phyloP scores from a whole-genome alignment of 148 eudicot genomes.

The Oxyria digyna region DNA sequence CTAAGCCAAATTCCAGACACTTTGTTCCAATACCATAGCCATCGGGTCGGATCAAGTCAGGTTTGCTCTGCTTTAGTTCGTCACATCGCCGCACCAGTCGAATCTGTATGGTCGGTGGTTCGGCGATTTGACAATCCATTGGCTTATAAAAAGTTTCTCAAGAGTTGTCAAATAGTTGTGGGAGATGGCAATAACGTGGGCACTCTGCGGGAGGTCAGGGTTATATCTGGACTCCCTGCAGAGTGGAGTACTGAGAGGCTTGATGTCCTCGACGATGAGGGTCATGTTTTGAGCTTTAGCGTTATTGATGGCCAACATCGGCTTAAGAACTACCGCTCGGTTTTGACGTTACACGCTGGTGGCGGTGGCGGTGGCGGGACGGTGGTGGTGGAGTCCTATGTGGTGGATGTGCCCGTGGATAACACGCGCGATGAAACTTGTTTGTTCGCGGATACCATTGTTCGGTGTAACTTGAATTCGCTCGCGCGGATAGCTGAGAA shows the following conservation, averaged over 20 bases:
- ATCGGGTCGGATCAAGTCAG: constrained; percentile 37
- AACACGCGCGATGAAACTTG: constrained; percentile 58
- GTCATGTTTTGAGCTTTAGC: constrained; percentile 58
- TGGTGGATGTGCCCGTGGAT: constrained; percentile 52
- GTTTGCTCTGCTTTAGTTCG: constrained; percentile 59
- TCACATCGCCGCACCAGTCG: constrained; percentile 42
- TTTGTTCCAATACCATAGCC: constrained; percentile 37
- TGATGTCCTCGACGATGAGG: constrained; percentile 58
- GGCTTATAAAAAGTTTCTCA: constrained; percentile 65
- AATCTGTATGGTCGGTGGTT: constrained; percentile 59
- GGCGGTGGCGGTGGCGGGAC: constrained; percentile 21
- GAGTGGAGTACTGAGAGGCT: constrained; percentile 52
- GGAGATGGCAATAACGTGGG: constrained; percentile 39
- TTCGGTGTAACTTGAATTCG: constrained; percentile 57
- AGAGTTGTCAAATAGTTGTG: constrained; percentile 51
- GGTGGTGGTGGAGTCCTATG: constrained; percentile 54
- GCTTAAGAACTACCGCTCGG: constrained; percentile 51
- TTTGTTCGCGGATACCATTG: constrained; percentile 64
- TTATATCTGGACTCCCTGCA: constrained; percentile 68
- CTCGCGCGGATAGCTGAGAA: constrained; percentile 53
- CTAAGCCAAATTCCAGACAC: constrained; percentile 23
- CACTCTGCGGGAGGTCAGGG: constrained; percentile 45
- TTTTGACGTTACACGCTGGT: constrained; percentile 41
- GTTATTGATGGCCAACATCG: constrained; percentile 70
- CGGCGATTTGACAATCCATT: constrained; percentile 83